Evolutionary conservation across 2,329 filamentous ascomycete species (phyloP), one percentile per base, ranked within the genome.

Genomic region (Juglanconis oblonga): DNA sequence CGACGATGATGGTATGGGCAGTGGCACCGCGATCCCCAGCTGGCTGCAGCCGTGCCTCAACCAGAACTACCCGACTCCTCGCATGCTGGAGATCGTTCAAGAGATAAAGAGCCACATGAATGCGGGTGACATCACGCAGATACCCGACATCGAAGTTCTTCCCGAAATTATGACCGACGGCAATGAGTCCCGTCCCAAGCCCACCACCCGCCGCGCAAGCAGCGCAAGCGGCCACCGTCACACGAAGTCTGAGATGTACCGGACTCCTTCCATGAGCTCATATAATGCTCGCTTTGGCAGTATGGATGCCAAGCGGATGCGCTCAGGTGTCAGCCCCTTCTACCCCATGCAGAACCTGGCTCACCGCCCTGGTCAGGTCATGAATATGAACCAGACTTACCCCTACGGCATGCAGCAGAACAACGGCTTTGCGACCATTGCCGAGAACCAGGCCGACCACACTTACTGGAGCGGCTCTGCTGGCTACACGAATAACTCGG

Each of bases 141-240:
- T 86, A 2, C 83, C 83, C 0, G 83, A 85, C 62, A 81, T 86
- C 58, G 83, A 86, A 71, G 82, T 86, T 17, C 74, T 86, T 4
- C 82, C 83, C 1, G 80, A 82, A 60, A 81, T 86, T 64, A 72
- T 73, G 13, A 77, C 76, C 40, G 74, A 76, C 9, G 66, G 69
- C 36, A 64, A 58, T 10, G 55, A 61, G 51, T 42, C 61, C 6
- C 52, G 61, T 11, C 55, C 65, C 2, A 69, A 68, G 7, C 67
- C 58, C n/a, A 53, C 54, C 36, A 64, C 68, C 50, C 45, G 60
- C 42, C 38, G 53, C 17, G 51, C 69, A 29, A 72, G 70, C 62
- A 65, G 62, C 38, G 60, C 52, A 38, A 60, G 47, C 45, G 58
- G 35, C 42, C 61, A 63, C 40, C 54, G 61, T n/a, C 50, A 63